Base-by-base conservation (phyloP, 2,329 filamentous ascomycete species). In the Huntiella savannae region DNA sequence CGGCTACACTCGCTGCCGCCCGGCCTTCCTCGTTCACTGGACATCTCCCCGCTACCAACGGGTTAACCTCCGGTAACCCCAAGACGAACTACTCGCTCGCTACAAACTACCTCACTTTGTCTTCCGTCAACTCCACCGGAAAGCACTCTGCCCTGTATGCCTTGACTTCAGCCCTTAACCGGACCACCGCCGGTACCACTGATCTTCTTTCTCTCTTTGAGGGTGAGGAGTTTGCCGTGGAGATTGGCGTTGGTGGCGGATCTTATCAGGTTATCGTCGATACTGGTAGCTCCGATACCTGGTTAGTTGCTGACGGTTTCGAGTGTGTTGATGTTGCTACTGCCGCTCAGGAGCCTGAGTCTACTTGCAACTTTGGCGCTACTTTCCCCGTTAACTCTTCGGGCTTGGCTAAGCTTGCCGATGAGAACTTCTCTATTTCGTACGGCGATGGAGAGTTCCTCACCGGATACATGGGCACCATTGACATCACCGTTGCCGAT, bases 221-320 rank as follows among this genome's bases (percentile, higher is more conserved):
- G 39, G 46, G 46, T n/a, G 40, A 47, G 34, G 46, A 47, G 22
- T 47, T 47, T 17, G 46, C 40, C 33, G 43, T 40, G 5, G 34
- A 35, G 17, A 42, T 47, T 32, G 37, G 33, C n/a, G 43, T 49
- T 34, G 32, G 28, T 13, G 44, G 40, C 12, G 39, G 16, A 40
- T 11, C 33, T 16, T 49, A 46, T 35, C 8, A 33, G 4, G 38
- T 49, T 11, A 42, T 49, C 17, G 48, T 49, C n/a, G 48, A 49
- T 16, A 32, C 48, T 3, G 48, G 43, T n/a, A 43, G 39, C 11
- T 38, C 38, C 19, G 48, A 49, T 17, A 46, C 43, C 10, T 49
- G 48, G 48, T 22, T 64, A 13, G 43, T 46, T 5, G 19, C 43
- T 13, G 40, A 22, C 4, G 16, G 13, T 19, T 49, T 46, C 28